Base-by-base conservation (phyloP, 192 early-diverging fungal genomes). In the Entomortierella chlamydospora region DNA sequence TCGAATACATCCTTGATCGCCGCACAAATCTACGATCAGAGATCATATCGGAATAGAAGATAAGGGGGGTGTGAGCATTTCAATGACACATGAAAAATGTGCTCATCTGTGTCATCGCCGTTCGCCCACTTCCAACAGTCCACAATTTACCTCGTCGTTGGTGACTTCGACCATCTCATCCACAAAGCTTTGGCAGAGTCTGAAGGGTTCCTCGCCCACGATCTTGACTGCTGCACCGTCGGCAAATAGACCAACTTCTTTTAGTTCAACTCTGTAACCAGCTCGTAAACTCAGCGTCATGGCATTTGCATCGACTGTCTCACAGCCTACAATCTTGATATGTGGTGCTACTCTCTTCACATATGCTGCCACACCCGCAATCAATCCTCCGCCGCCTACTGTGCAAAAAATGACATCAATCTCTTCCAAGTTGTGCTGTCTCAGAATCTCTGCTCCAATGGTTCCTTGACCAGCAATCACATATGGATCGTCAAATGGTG, bases 401-500 rank as follows among this genome's bases (percentile, higher is more conserved):
- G 92, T 92, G 12, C 94, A 88, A 78, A 97, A 99, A 70, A 99
- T 93, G 51, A 93, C 92, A 50, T 97, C 90, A 56, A 97, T 93
- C 39, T 92, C 83, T 12, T 86, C 58, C 47, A 83, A 45, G 54
- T 84, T 84, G 50, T 80, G 73, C 73, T 94, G 92, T 47, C 92
- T 86, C 58, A 94, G 73, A 12, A 94, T 87, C 85, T 99, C 97
- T 61, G 97, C 86, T 22, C 89, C 97, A 47, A 97, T 91, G 11
- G 97, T 99, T 43, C 97, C 98, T 83, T 99, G 98, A 6, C 98
- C 98, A n/a, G 98, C 98, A 81, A 98, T 98, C 23, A 99, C 97
- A 73, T 93, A 91, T 6, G 97, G 98, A 64, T 99, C 97, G 81
- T 99, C 97, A 80, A 95, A 99, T 8, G 98, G 97, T 18, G 96